Conservation (phyloP, 768 basidiomycete species). For the Suillus placidus region DNA sequence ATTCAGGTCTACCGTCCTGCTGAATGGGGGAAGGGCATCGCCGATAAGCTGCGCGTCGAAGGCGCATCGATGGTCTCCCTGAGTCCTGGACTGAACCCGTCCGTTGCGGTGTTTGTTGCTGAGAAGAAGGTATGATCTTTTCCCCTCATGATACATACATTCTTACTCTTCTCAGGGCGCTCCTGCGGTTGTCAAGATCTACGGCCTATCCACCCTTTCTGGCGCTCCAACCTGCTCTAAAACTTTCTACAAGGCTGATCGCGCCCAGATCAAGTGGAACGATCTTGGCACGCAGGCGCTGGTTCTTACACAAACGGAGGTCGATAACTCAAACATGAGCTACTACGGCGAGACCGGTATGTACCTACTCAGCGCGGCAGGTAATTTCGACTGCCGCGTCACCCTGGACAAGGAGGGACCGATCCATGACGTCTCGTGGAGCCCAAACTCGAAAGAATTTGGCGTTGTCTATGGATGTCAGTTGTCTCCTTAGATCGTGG, state of each 20-base stretch:
- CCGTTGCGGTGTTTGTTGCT: constrained; percentile 62
- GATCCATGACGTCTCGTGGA: constrained; percentile 96
- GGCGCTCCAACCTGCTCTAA: constrained; percentile 80
- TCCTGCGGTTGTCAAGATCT: constrained; percentile 87
- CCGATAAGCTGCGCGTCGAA: constrained; percentile 82
- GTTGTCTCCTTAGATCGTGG: constrained; percentile 34
- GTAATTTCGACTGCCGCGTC: constrained; percentile 92
- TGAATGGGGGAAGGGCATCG: constrained; percentile 77
- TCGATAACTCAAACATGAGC: constrained; percentile 95
- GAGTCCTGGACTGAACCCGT: constrained; percentile 85
- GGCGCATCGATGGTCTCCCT: constrained; percentile 76
- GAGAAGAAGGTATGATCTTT: neutral
- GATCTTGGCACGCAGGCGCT: constrained; percentile 89
- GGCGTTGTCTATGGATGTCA: constrained; percentile 94
- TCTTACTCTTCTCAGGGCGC: constrained; percentile 56
- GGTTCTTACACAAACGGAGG: constrained; percentile 92
- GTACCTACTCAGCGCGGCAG: constrained; percentile 69
- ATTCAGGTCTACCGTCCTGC: constrained; percentile 83
- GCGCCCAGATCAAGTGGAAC: constrained; percentile 95
- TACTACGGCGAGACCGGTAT: constrained; percentile 98
- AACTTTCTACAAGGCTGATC: constrained; percentile 92
- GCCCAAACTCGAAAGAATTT: constrained; percentile 95
- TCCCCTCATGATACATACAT: neutral
- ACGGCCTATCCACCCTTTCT: constrained; percentile 65
- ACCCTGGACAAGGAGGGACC: constrained; percentile 94